Base-by-base conservation (phyloP, 768 basidiomycete genomes). In the Dendrothele bispora region DNA sequence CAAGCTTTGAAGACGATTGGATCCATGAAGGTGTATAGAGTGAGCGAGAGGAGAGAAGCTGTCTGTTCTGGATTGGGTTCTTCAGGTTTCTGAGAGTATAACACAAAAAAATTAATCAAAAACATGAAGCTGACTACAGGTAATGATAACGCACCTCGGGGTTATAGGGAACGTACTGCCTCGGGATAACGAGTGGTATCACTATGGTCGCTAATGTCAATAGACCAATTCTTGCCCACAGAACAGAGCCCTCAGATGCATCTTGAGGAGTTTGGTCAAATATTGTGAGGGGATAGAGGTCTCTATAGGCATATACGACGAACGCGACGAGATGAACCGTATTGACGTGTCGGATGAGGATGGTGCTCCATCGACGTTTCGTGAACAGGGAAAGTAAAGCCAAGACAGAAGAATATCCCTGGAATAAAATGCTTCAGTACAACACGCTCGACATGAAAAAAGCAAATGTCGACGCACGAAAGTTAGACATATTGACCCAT, bases 261-360 rank as follows among this genome's bases (percentile, higher is more conserved):
- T 67, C 82, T 70, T 79, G 11, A 67, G 70, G 48, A 68, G 39
- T 21, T 50, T 50, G 34, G 7, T 65, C 62, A 57, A 66, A 79
- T 0, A 81, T 84, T 4, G 72, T 66, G 4, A 83, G 58, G 2
- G 84, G 83, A 66, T 72, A 83, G 7, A 84, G 39, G 50, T 79
- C 73, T 11, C 83, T 72, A 50, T 80, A 83, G 21, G 65, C 60
- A 53, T 74, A 83, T 1, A 82, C 67, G 1, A 44, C 47, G 54
- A 77, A 73, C 0, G 66, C 61, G 26, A 65, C 55, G 5, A 79
- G 52, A 34, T 28, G 37, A 8, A 47, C n/a, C 5, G 46, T 30
- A 21, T 47, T 47, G 25, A 20, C 37, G 39, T 47, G 46, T 10
- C 46, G 36, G 11, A 21, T 47, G 8, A 47, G 20, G 15, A 39